A percentile compares a stretch with the other conserved stretches of the same genome.
These are phyloP conservation scores for Lasiodiplodia theobromae DNA, from an alignment of 2,329 filamentous ascomycete genomes.

Conservation along the genomic window DNA sequence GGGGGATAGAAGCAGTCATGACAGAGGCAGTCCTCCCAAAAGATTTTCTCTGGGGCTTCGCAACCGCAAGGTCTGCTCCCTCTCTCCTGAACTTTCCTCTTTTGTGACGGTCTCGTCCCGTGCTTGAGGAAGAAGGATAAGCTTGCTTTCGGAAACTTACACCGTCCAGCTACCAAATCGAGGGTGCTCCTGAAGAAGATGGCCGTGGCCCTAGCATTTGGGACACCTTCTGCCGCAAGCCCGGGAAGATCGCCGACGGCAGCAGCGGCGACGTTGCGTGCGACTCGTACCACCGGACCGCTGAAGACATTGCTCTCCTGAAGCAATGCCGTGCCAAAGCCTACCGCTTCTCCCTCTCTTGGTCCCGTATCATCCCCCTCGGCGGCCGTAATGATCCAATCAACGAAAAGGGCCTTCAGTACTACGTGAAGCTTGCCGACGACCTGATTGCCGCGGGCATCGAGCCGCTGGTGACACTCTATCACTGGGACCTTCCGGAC, in stretches of 20 bases:
- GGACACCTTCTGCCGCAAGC: constrained; percentile 84
- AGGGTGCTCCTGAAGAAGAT: constrained; percentile 76
- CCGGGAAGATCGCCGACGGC: constrained; percentile 83
- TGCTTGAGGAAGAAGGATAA: constrained; percentile 26
- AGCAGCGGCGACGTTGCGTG: constrained; percentile 79
- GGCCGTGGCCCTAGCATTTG: constrained; percentile 85
- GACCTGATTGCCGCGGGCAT: constrained; percentile 46
- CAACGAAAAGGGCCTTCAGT: constrained; percentile 44
- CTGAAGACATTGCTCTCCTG: constrained; percentile 78
- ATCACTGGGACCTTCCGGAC: constrained; percentile 60
- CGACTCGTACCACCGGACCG: constrained; percentile 83
- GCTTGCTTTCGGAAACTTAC: constrained; percentile 24
- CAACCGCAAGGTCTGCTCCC: constrained; percentile 48
- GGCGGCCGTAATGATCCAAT: constrained; percentile 65
- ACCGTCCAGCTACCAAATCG: constrained; percentile 78
- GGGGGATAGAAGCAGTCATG: constrained; percentile 27
- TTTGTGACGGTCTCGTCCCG: constrained; percentile 31
- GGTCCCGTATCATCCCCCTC: constrained; percentile 49
- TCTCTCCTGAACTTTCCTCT: constrained; percentile 28
- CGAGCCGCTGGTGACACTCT: constrained; percentile 47
- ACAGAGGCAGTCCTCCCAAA: constrained; percentile 47
- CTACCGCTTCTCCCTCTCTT: constrained; percentile 48
- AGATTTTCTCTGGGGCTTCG: constrained; percentile 51
- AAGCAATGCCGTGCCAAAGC: constrained; percentile 75
- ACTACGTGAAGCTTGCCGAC: constrained; percentile 51